These are phyloP conservation scores for Beauveria scarabaeidicola DNA, from an alignment of 2,329 filamentous ascomycete species.

Conservation along the genomic window DNA sequence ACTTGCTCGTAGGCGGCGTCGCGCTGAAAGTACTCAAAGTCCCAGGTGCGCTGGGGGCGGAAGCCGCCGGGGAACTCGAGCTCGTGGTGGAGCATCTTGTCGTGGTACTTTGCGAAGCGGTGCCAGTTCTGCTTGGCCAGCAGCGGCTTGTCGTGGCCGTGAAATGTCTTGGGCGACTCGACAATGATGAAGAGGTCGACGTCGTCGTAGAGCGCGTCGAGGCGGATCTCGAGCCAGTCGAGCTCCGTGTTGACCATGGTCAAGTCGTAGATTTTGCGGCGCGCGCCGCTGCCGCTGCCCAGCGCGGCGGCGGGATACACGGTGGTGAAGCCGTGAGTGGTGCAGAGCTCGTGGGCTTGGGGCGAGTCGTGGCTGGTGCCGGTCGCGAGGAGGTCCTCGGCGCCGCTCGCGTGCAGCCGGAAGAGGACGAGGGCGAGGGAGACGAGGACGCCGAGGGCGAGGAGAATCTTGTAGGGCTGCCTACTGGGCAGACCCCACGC, in stretches of 20 bases:
- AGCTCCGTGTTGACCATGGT: slow-evolving; percentile 34
- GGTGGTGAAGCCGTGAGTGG: no score
- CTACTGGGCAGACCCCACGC: no score
- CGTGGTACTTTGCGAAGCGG: slow-evolving; percentile 27
- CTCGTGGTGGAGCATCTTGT: slow-evolving; percentile 52
- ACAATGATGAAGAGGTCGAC: slow-evolving; percentile 60
- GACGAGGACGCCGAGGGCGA: no score
- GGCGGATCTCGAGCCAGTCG: slow-evolving; percentile 56
- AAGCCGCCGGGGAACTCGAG: slow-evolving; percentile 33
- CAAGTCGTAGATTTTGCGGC: slow-evolving; percentile 15
- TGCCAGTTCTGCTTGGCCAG: slow-evolving; percentile 43
- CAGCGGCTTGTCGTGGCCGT: slow-evolving; percentile 45
- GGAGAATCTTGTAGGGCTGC: no score
- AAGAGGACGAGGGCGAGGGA: no score
- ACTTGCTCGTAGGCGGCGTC: slow-evolving; percentile 36
- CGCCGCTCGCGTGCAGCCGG: no score
- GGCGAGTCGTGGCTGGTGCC: no score
- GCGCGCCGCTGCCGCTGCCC: no score
- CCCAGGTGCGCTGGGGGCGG: slow-evolving; percentile 33
- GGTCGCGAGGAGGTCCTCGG: no score
- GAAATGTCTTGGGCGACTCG: slow-evolving; percentile 52
- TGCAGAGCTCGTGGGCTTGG: no score
- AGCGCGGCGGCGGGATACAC: no score
- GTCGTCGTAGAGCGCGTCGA: slow-evolving; percentile 46
- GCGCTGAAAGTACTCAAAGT: slow-evolving; percentile 42